Evolutionary conservation across 768 basidiomycete genomes (phyloP), one percentile per base, ranked within the genome.

Genomic region (Mycena floridula): DNA sequence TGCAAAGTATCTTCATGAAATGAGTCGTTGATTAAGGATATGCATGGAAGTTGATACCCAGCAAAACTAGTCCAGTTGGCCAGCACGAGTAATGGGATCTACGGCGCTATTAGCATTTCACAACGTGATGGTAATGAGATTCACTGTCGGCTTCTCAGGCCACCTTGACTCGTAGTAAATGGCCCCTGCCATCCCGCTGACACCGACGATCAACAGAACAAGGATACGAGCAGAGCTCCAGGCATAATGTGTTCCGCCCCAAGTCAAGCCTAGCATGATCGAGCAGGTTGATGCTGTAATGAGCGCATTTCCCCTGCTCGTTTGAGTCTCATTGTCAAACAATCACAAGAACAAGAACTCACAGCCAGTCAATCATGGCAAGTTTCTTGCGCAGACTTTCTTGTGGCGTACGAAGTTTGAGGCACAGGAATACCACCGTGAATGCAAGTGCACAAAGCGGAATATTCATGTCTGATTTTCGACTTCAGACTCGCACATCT

Each of bases 361-460:
- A 38, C 37, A 38, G 11, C 37, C 37, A 38, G 20, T 38, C 37
- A 38, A 38, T 22, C 11, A 12, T 12, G 21, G 37, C 12, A 20
- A 44, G 43, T 44, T 51, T 50, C 3, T 40, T 36, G 5, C 25
- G 25, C 13, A 44, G 16, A 28, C 20, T 44, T 20, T 42, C 49
- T 27, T 23, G 42, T 7, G 50, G 49, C 18, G 28, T 37, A 27
- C 26, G 41, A 9, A 51, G 21, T 20, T 47, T 35, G 46, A 52
- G 30, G 6, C 18, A 35, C 15, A 36, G 15, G 2, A 26, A n/a
- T 22, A 43, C 45, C 13, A 50, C n/a, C 9, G 30, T 28, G 18
- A 42, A 38, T 24, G 53, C 43, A 24, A 54, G 16, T 3, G 36
- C 54, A 37, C 54, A 56, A 8, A 48, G 16, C 13, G 44, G 47